These are phyloP conservation scores for Aspergillus luchuensis DNA, from an alignment of 2,329 filamentous ascomycete genomes.

Conservation along the genomic window DNA sequence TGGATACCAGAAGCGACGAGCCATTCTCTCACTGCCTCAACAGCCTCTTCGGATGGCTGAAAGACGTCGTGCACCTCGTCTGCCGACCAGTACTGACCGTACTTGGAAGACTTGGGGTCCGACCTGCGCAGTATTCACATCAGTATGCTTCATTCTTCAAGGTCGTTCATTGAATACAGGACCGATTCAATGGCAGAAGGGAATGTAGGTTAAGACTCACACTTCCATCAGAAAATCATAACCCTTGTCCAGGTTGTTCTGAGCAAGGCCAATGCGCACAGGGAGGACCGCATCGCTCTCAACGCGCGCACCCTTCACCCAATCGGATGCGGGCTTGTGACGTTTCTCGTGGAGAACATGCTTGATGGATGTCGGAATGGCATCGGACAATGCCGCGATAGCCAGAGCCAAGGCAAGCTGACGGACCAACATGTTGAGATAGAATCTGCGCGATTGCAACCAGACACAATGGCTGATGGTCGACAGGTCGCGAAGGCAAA, in stretches of 20 bases:
- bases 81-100: slow-evolving; percentile 47
- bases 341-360: slow-evolving; percentile 51
- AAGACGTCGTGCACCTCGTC: slow-evolving; percentile 49
- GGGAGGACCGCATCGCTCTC: slow-evolving; percentile 42
- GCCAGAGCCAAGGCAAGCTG: slow-evolving; percentile 16
- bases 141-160: background rate
- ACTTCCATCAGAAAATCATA: slow-evolving; percentile 47
- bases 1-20: slow-evolving; percentile 56
- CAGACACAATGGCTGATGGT: background rate
- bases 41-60: slow-evolving; percentile 46
- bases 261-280: slow-evolving; percentile 51
- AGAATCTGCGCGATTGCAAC: background rate
- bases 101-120: slow-evolving; percentile 45
- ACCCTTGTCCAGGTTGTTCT: slow-evolving; percentile 49
- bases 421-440: slow-evolving; percentile 4
- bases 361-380: slow-evolving; percentile 29
- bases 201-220: slow-evolving; percentile 17
- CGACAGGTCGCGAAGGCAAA: background rate
- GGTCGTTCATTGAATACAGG: background rate
- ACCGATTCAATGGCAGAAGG: background rate
- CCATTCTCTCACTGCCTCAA: slow-evolving; percentile 57
- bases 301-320: slow-evolving; percentile 43
- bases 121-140: slow-evolving; percentile 28
- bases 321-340: slow-evolving; percentile 32
- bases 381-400: slow-evolving; percentile 24